A percentile compares a stretch with the other conserved stretches of the same genome.
phyloP scores from a whole-genome alignment of 2,329 filamentous ascomycete genomes.

The Didymella sp. region DNA sequence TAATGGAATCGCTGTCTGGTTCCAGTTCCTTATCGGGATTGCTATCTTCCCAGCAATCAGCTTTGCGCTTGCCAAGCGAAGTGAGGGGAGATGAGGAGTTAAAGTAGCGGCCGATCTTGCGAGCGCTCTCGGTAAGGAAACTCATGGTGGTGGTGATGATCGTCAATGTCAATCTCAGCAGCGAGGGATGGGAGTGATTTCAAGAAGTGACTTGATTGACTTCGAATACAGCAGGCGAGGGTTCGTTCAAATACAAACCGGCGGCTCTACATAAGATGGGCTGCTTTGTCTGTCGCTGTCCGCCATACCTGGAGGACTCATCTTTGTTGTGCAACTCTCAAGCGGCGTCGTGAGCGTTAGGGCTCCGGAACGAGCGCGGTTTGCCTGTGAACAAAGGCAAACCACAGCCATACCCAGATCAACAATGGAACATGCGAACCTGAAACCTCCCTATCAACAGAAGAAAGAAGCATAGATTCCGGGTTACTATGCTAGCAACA shows the following conservation, averaged over 20 bases:
- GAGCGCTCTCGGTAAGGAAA: neutral
- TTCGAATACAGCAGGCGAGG: neutral
- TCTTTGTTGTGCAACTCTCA: constrained; percentile 1
- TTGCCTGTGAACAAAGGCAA: constrained; percentile 1
- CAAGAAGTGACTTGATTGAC: neutral
- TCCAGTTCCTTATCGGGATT: neutral
- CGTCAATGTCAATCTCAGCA: neutral
- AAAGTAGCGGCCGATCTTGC: constrained; percentile 1
- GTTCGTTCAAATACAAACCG: neutral
- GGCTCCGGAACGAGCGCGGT: neutral
- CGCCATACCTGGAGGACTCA: neutral
- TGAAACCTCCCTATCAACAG: constrained; percentile 24
- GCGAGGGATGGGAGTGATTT: neutral
- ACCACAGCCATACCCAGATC: neutral
- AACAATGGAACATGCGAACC: neutral
- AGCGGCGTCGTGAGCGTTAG: neutral
- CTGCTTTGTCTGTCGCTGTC: neutral
- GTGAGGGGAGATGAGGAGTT: neutral
- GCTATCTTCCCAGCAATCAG: neutral
- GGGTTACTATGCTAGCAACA: neutral
- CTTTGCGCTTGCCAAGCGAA: neutral
- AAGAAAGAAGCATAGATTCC: constrained; percentile 55
- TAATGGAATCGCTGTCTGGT: neutral
- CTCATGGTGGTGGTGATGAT: neutral
- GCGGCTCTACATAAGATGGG: neutral